phyloP scores from a whole-genome alignment of 1,284 basidiomycete genomes.

The Lentinula novae-zelandiae region DNA sequence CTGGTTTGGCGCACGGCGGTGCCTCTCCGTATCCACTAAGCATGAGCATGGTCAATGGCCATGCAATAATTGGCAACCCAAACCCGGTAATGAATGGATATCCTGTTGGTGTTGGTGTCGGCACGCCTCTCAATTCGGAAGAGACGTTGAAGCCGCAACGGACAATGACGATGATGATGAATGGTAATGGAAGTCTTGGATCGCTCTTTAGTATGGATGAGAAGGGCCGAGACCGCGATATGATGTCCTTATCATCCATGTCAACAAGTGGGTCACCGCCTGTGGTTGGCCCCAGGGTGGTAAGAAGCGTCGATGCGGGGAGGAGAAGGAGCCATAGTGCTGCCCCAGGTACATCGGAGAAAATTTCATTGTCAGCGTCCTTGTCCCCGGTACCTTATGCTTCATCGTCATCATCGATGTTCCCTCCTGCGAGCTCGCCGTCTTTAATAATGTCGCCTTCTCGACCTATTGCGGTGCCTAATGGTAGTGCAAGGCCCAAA shows the following conservation, averaged over 20 bases:
- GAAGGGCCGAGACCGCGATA: constrained; percentile 14
- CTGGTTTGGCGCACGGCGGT: constrained; percentile 18
- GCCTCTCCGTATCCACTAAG: constrained; percentile 8
- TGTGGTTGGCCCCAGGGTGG: constrained; percentile 41
- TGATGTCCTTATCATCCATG: constrained; percentile 9
- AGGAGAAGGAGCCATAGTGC: constrained; percentile 30
- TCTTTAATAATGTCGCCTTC: background rate
- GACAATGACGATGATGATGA: constrained; percentile 24
- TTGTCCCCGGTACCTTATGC: background rate
- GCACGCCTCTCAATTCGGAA: constrained; percentile 45
- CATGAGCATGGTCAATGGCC: constrained; percentile 1
- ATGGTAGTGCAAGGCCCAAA: background rate
- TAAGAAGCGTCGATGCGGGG: constrained; percentile 53
- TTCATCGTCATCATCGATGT: background rate
- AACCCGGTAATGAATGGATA: constrained; percentile 12
- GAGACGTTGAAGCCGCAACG: constrained; percentile 59
- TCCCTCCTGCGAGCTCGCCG: background rate
- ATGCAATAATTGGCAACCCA: background rate
- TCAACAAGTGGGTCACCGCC: constrained; percentile 19
- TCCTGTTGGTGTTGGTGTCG: constrained; percentile 10
- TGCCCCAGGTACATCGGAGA: constrained; percentile 13
- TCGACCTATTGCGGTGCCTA: constrained; percentile 7
- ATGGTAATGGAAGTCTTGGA: constrained; percentile 37
- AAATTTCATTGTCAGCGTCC: background rate
- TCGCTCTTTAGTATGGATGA: constrained; percentile 35